Conservation (phyloP, 495 filamentous ascomycete genomes). For the Neurospora intermedia region DNA sequence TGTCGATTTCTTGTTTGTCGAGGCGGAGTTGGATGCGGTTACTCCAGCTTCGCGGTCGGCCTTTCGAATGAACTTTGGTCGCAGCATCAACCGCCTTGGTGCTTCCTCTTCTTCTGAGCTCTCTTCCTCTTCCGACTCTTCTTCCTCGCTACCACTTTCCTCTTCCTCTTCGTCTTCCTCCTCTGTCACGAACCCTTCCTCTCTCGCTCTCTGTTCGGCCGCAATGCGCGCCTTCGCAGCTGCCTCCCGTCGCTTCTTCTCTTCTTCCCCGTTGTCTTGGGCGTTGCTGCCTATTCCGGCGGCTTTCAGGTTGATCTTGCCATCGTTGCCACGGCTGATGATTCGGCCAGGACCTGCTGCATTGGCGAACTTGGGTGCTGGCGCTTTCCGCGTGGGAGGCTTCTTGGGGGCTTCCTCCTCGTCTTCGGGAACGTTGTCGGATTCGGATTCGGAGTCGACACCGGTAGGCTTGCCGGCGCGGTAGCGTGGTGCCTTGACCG, state of each 20-base stretch:
- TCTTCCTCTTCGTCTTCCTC: conserved; percentile 27
- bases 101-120: conserved; percentile 50
- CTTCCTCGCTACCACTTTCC: conserved; percentile 35
- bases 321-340: conserved; percentile 49
- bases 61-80: conserved; percentile 90
- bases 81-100: conserved; percentile 60
- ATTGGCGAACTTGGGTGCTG: conserved; percentile 48
- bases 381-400: conserved; percentile 30
- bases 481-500: conserved; percentile 68
- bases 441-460: conserved; percentile 52
- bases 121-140: conserved; percentile 25
- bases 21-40: conserved; percentile 6
- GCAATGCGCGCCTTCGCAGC: conserved; percentile 31
- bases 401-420: conserved; percentile 17
- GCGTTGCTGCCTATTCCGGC: conserved; percentile 13
- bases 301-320: conserved; percentile 53
- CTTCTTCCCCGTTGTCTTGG: conserved; percentile 35
- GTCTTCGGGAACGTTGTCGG: conserved; percentile 45
- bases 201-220: conserved; percentile 41
- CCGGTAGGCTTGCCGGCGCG: conserved; percentile 73
- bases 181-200: conserved; percentile 70
- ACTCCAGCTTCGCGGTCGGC: conserved; percentile 44
- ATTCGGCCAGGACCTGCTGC: conserved; percentile 37
- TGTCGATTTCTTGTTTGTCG: conserved; percentile 2
- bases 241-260: conserved; percentile 28